Percentiles rank a stretch among this genome's conserved stretches.
phyloP scores from a whole-genome alignment of 2,329 filamentous ascomycete species.

The Fusarium udum region DNA sequence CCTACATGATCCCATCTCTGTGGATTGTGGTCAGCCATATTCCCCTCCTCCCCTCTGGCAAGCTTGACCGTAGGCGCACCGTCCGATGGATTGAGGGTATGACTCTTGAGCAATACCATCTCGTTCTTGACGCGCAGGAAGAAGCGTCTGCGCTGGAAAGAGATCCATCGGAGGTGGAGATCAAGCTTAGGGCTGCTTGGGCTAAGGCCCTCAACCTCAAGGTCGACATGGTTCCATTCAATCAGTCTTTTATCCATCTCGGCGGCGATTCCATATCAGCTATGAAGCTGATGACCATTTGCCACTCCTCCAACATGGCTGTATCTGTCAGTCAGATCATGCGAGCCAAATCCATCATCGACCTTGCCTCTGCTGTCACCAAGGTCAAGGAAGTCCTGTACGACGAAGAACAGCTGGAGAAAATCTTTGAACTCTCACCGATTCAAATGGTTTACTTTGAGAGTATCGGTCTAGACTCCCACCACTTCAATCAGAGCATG shows the following conservation, averaged over 20 bases:
- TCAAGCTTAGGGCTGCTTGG: slow-evolving; percentile 22
- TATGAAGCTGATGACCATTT: slow-evolving; percentile 35
- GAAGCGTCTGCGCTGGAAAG: slow-evolving; percentile 7
- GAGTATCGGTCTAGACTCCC: background rate
- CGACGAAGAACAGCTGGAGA: slow-evolving; percentile 4
- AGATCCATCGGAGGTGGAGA: slow-evolving; percentile 9
- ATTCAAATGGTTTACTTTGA: slow-evolving; percentile 32
- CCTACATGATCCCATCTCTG: slow-evolving; percentile 33
- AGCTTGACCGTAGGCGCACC: slow-evolving; percentile 18
- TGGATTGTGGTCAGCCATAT: slow-evolving; percentile 21
- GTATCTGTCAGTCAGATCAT: slow-evolving; percentile 34
- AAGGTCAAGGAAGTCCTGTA: background rate
- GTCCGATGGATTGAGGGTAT: slow-evolving; percentile 14
- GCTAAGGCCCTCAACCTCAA: slow-evolving; percentile 15
- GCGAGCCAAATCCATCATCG: slow-evolving; percentile 33
- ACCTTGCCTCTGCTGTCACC: slow-evolving; percentile 23
- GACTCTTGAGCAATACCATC: slow-evolving; percentile 4
- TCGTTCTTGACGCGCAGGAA: slow-evolving; percentile 11
- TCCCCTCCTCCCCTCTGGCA: slow-evolving; percentile 26
- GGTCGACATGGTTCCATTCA: slow-evolving; percentile 16
- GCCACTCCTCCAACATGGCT: slow-evolving; percentile 23
- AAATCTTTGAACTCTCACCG: background rate
- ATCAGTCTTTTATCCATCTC: slow-evolving; percentile 27
- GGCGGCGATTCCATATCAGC: slow-evolving; percentile 37
- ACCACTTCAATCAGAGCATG: slow-evolving; percentile 37